Percentiles rank a stretch among this genome's conserved stretches.
phyloP scores from a whole-genome alignment of 176 grass and related monocot genomes.

The Avena atlantica region DNA sequence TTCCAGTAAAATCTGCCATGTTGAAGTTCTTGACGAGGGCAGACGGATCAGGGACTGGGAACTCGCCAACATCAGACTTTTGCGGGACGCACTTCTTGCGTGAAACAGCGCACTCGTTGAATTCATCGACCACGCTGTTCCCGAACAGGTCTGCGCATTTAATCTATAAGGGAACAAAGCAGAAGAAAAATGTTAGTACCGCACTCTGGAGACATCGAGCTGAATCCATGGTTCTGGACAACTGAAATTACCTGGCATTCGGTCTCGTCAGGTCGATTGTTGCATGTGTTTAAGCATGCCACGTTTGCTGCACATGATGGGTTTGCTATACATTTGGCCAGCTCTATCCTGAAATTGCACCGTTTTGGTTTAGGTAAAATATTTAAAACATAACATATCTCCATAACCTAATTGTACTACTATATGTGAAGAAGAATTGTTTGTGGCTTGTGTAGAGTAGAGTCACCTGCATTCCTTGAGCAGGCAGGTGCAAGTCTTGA shows the following conservation, averaged over 20 bases:
- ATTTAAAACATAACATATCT: background rate
- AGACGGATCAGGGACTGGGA: constrained; percentile 72
- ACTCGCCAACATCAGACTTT: constrained; percentile 88
- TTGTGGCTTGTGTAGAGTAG: background rate
- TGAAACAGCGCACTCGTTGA: constrained; percentile 98
- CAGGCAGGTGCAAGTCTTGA: constrained; percentile 97
- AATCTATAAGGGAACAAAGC: constrained; percentile 54
- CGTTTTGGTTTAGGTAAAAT: constrained; percentile 1
- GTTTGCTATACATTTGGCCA: constrained; percentile 95
- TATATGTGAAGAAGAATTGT: background rate
- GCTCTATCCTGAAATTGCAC: constrained; percentile 66
- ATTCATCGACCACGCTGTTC: constrained; percentile 88
- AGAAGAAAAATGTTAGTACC: background rate
- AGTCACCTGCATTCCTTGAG: constrained; percentile 94
- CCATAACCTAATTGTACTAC: background rate
- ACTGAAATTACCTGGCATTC: constrained; percentile 86
- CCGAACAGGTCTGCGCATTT: constrained; percentile 96
- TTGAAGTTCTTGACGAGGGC: constrained; percentile 80
- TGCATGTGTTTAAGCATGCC: constrained; percentile 95
- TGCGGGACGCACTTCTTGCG: constrained; percentile 92
- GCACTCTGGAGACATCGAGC: background rate
- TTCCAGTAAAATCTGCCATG: constrained; percentile 87
- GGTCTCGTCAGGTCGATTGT: constrained; percentile 90
- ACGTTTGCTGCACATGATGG: constrained; percentile 95
- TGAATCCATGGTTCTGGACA: background rate